Base-by-base conservation (phyloP, 192 early-diverging fungal species). In the Coemansia sp. region DNA sequence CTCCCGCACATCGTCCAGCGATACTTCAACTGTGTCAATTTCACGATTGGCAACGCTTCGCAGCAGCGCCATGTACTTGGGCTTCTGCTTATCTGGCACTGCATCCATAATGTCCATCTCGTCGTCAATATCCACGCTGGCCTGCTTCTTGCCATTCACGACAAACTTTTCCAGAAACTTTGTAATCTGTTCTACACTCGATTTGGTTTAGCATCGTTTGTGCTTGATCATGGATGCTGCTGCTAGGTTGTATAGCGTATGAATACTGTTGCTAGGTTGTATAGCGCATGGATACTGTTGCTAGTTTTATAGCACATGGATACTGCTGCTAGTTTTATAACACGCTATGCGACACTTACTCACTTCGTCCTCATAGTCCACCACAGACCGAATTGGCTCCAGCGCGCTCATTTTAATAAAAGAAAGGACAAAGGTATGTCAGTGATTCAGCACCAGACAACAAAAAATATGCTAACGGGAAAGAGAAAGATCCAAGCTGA, bases 1-100 rank as follows among this genome's bases (percentile, higher is more conserved):
- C 50, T 65, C 69, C 50, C 82, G 68, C 69, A 92, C 72, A 60
- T 92, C 90, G 68, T 89, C 87, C 28, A 92, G 66, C 38, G 88
- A 83, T 42, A 92, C 57, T 20, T 82, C 79, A 11, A 92, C 63
- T 26, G 84, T 74, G 64, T 86, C 82, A 47, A 82, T 69, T 20
- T 78, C 70, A 40, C 88, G 81, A 73, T 92, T 78, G 6, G 86
- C 83, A 57, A 92, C 78, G 34, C 69, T 61, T 83, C 89, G 87
- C 60, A 87, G 66, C 47, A 83, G 63, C 11, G 64, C 57, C 56
- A 76, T 49, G 56, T 87, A 87, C 65, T 84, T 85, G 38, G 26
- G 38, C 31, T 21, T 56, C 7, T 64, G 31, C 61, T 69, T 56
- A 1, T 20, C 64, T n/a, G 50, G 65, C 31, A 31, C 31, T 0